A percentile compares a stretch with the other conserved stretches of the same genome.
Conservation (phyloP, 108 stramenopile species). For the Epipyxis sp. region DNA sequence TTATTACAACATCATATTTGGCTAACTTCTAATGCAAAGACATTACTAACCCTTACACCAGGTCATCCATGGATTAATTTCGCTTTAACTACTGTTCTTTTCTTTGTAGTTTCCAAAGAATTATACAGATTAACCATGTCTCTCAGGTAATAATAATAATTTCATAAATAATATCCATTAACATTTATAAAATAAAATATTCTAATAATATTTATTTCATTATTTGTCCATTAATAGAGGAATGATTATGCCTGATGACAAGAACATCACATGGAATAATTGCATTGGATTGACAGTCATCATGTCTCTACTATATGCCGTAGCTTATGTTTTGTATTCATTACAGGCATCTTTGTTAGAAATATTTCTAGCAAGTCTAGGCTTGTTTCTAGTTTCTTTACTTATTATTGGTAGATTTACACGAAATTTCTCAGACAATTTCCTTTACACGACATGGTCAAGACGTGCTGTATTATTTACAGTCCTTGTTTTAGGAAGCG, state of each 20-base stretch:
- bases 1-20: constrained; percentile 97
- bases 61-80: constrained; percentile 47
- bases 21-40: constrained; percentile 70
- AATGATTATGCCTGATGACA: constrained; percentile 53
- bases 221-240: constrained; percentile 35
- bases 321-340: constrained; percentile 13
- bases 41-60: constrained; percentile 50
- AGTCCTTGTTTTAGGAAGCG: too few species aligned
- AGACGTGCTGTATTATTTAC: too few species aligned
- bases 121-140: constrained; percentile 57
- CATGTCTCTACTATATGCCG: constrained; percentile 28
- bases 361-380: constrained; percentile 14
- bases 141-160: constrained; percentile 43
- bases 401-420: constrained; percentile 3
- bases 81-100: constrained; percentile 36
- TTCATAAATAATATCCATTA: too few species aligned
- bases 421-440: too few species aligned
- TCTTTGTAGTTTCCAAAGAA: constrained; percentile 50
- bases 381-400: constrained; percentile 16
- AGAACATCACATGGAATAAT: constrained; percentile 37
- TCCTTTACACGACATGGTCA: too few species aligned
- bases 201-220: too few species aligned
- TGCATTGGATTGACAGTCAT: constrained; percentile 24
- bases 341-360: constrained; percentile 3
- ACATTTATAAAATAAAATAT: too few species aligned